Evolutionary conservation across 2,329 filamentous ascomycete species (phyloP).

Genomic region (Pseudogymnoascus sp.): DNA sequence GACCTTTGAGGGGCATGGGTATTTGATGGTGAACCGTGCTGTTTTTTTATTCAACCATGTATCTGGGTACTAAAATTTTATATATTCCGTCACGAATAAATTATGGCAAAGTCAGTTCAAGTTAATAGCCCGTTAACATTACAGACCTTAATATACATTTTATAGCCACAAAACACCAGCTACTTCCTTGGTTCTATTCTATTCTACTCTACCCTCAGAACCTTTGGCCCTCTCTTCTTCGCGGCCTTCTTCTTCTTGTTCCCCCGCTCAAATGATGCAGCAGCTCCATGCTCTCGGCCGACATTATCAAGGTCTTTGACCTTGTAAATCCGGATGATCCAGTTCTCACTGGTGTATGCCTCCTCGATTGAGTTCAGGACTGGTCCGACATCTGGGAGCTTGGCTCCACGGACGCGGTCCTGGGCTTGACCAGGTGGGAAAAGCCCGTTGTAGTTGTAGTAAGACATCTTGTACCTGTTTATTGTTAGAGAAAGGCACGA

Average conservation of each 20-base stretch:
- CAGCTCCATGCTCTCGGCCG: conserved; percentile 72
- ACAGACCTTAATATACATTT: conserved; percentile 5
- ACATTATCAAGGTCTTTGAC: conserved; percentile 98
- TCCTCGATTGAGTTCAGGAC: conserved; percentile 86
- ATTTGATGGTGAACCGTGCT: no score
- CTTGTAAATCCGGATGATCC: conserved; percentile 99
- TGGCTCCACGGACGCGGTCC: conserved; percentile 78
- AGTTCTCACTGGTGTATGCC: conserved; percentile 98
- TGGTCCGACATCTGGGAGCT: conserved; percentile 75
- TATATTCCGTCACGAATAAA: background rate
- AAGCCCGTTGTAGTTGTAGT: conserved; percentile 90
- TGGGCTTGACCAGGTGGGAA: conserved; percentile 86
- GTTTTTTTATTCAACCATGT: no score
- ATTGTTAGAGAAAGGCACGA: conserved; percentile 17
- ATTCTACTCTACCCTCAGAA: conserved; percentile 61
- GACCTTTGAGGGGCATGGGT: no score
- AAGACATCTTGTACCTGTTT: conserved; percentile 98
- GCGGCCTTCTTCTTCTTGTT: conserved; percentile 73
- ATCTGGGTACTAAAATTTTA: no score
- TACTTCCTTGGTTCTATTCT: conserved; percentile 2
- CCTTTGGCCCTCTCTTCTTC: conserved; percentile 65
- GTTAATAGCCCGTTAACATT: conserved; percentile 8
- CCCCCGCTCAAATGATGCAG: conserved; percentile 63
- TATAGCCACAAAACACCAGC: conserved; percentile 6
- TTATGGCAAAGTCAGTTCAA: background rate